Evolutionary conservation across 225 moss, liverwort and hornwort species (phyloP).

Genomic region (Bryoerythrophyllum caledonicum): DNA sequence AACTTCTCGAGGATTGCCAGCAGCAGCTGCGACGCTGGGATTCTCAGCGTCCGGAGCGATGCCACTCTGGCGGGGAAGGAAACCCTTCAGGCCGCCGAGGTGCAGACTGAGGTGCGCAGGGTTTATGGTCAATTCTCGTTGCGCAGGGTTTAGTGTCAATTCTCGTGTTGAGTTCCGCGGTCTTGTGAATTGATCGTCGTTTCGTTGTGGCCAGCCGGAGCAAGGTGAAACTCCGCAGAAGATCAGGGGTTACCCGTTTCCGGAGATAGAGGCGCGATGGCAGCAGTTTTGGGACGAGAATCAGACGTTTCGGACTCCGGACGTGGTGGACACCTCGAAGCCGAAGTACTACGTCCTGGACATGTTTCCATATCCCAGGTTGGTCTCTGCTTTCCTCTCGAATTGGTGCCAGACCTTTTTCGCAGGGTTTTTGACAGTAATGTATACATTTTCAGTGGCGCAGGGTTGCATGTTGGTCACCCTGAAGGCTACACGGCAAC

Average conservation of each 20-base stretch:
- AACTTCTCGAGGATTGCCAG: constrained; percentile 25
- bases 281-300: constrained; percentile 89
- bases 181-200: background rate
- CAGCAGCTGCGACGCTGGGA: constrained; percentile 24
- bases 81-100: constrained; percentile 24
- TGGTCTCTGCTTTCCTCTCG: constrained; percentile 15
- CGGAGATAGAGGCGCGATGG: constrained; percentile 85
- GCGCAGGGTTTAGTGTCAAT: background rate
- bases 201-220: constrained; percentile 30
- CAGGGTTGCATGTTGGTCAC: constrained; percentile 96
- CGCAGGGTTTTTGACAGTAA: constrained; percentile 13
- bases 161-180: background rate
- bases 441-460: constrained; percentile 61
- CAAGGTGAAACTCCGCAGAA: constrained; percentile 46
- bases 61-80: constrained; percentile 41
- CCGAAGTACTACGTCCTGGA: constrained; percentile 91
- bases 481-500: constrained; percentile 97
- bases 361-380: constrained; percentile 99
- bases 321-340: constrained; percentile 74
- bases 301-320: constrained; percentile 85
- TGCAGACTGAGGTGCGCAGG: constrained; percentile 12
- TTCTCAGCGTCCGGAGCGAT: constrained; percentile 28
- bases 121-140: background rate
- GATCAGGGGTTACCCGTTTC: constrained; percentile 72
- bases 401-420: background rate